phyloP scores from a whole-genome alignment of 805 yeast species.

The Cyberlindnera nakhonratchasimensis region DNA sequence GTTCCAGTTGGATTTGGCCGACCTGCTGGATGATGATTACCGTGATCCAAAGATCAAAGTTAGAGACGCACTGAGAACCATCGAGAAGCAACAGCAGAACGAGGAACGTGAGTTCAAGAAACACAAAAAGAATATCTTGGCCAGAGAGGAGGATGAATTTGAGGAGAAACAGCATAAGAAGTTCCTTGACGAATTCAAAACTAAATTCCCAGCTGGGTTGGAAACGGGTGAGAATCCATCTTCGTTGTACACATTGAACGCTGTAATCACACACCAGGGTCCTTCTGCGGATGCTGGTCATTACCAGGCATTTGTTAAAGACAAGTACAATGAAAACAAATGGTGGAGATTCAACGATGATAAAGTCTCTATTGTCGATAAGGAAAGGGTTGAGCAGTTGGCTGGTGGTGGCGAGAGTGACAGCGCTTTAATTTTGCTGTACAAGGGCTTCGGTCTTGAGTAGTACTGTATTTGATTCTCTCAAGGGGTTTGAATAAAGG shows the following conservation, averaged over 20 bases:
- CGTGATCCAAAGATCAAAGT: conserved; percentile 60
- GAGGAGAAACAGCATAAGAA: conserved; percentile 47
- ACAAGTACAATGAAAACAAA: conserved; percentile 64
- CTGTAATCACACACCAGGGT: conserved; percentile 91
- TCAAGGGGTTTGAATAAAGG: no score
- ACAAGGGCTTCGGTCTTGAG: conserved; percentile 73
- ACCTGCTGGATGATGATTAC: conserved; percentile 77
- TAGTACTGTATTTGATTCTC: no score
- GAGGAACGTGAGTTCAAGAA: conserved; percentile 69
- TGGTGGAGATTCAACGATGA: conserved; percentile 98
- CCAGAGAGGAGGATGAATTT: conserved; percentile 47
- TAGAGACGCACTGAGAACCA: conserved; percentile 72
- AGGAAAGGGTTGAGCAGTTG: conserved; percentile 75
- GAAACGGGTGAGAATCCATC: conserved; percentile 74
- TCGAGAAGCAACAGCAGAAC: conserved; percentile 72
- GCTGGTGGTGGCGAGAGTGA: conserved; percentile 99
- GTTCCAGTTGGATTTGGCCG: conserved; percentile 83
- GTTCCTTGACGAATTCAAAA: conserved; percentile 43
- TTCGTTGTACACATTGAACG: conserved; percentile 77
- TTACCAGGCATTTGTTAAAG: conserved; percentile 85
- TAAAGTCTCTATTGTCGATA: conserved; percentile 71
- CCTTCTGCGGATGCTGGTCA: conserved; percentile 97
- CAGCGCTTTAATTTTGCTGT: conserved; percentile 84
- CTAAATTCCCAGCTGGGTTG: conserved; percentile 46
- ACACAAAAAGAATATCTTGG: conserved; percentile 42